These are phyloP conservation scores for Kalmanozyma brasiliensis DNA, from an alignment of 1,284 basidiomycete genomes.

Conservation along the genomic window DNA sequence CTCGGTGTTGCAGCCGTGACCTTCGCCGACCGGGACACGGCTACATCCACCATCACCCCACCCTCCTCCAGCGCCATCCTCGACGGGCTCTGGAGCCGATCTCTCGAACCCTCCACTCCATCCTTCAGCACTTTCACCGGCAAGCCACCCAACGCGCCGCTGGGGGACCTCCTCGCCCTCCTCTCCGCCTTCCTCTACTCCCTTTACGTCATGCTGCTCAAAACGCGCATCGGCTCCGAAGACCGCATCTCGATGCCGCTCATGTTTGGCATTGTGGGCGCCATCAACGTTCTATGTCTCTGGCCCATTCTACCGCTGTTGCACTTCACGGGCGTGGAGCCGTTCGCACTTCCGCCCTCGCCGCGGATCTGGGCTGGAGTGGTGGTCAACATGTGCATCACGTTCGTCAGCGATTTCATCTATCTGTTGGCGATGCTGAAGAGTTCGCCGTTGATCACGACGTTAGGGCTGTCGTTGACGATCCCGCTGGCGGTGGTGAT, in stretches of 20 bases:
- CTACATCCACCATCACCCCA: constrained; percentile 13
- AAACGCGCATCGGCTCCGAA: constrained; percentile 72
- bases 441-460: constrained; percentile 87
- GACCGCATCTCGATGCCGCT: constrained; percentile 59
- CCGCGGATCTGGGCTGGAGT: constrained; percentile 76
- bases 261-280: constrained; percentile 77
- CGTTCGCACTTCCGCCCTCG: constrained; percentile 78
- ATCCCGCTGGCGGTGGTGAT: constrained; percentile 88
- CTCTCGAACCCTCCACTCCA: not conserved
- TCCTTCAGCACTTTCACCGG: not conserved
- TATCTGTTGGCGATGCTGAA: constrained; percentile 84
- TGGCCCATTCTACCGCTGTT: constrained; percentile 86
- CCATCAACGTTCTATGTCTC: constrained; percentile 83
- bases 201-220: constrained; percentile 89
- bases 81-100: constrained; percentile 29
- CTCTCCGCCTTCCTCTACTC: constrained; percentile 76
- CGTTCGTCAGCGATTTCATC: constrained; percentile 63
- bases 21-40: constrained; percentile 59
- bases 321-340: constrained; percentile 80
- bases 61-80: constrained; percentile 3
- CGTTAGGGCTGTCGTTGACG: constrained; percentile 92
- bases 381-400: constrained; percentile 79
- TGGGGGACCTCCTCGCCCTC: constrained; percentile 63
- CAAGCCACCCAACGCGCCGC: constrained; percentile 45
- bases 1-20: constrained; percentile 85